A percentile compares a stretch with the other conserved stretches of the same genome.
Conservation (phyloP, 2,329 filamentous ascomycete species). For the Dichotomopilus funicola region DNA sequence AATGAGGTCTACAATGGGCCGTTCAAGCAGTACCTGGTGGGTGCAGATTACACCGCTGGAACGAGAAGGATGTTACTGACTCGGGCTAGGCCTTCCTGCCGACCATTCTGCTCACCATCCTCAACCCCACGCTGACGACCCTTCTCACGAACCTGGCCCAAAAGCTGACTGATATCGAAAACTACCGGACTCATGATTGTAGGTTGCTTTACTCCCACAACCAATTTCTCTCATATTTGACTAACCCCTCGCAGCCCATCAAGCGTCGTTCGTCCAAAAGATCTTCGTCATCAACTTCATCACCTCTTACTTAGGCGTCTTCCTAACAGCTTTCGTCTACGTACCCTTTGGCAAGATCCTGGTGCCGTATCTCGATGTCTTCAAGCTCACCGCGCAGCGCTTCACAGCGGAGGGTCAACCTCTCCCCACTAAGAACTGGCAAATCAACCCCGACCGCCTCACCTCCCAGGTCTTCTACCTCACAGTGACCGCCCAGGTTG, state of each 20-base stretch:
- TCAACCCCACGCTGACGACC: constrained; percentile 70
- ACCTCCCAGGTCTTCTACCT: constrained; percentile 93
- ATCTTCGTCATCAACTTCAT: constrained; percentile 96
- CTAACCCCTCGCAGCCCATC: constrained; percentile 50
- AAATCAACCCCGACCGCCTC: constrained; percentile 75
- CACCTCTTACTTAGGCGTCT: constrained; percentile 86
- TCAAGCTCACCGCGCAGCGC: constrained; percentile 65
- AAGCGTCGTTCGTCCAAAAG: constrained; percentile 81
- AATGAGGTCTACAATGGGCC: constrained; percentile 88
- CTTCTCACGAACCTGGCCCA: constrained; percentile 72
- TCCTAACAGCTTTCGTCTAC: constrained; percentile 89
- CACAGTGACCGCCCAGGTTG: constrained; percentile 85
- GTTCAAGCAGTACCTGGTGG: constrained; percentile 74
- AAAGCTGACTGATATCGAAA: constrained; percentile 74
- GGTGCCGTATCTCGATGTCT: constrained; percentile 79
- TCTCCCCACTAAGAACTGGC: constrained; percentile 59
- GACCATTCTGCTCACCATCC: constrained; percentile 75
- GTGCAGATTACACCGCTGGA: constrained; percentile 24
- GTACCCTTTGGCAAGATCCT: constrained; percentile 83
- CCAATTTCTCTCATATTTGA: background rate
- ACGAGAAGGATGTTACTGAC: background rate
- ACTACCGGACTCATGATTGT: constrained; percentile 81
- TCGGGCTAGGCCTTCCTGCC: constrained; percentile 68
- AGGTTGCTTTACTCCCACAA: constrained; percentile 10
- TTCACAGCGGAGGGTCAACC: constrained; percentile 72